These are phyloP conservation scores for Hemileia vastatrix DNA, from an alignment of 1,284 basidiomycete genomes.

Conservation along the genomic window DNA sequence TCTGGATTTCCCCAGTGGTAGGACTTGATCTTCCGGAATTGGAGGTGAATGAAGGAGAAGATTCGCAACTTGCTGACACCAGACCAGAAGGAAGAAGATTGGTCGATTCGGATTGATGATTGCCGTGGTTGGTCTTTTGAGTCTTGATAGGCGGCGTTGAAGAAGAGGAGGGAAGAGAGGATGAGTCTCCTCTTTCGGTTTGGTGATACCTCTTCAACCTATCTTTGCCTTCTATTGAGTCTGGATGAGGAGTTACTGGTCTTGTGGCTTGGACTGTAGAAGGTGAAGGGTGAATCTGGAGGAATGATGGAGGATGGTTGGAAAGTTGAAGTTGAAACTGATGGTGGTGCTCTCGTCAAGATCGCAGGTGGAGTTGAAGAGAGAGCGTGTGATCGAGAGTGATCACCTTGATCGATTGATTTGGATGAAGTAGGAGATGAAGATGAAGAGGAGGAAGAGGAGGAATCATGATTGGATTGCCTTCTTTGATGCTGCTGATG, in stretches of 20 bases:
- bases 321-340: not conserved
- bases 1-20: not conserved
- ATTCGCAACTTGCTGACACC: not conserved
- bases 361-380: not conserved
- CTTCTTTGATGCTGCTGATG: no score
- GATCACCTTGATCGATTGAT: no score
- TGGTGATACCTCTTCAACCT: not conserved
- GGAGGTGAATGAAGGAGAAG: not conserved
- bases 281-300: not conserved
- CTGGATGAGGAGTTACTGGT: not conserved
- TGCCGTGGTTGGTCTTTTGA: not conserved
- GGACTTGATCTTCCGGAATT: not conserved
- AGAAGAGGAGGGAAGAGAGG: no score
- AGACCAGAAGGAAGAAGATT: not conserved
- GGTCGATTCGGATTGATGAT: not conserved
- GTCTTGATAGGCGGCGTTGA: no score
- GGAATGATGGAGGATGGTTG: not conserved
- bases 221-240: not conserved
- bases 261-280: not conserved
- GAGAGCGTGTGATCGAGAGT: not conserved
- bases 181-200: no score
- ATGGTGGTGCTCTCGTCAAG: not conserved
- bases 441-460: not conserved
- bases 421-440: not conserved
- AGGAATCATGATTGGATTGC: no score